A percentile compares a stretch with the other conserved stretches of the same genome.
Conservation (phyloP, 192 early-diverging fungal genomes). For the Tieghemiomyces parasiticus region DNA sequence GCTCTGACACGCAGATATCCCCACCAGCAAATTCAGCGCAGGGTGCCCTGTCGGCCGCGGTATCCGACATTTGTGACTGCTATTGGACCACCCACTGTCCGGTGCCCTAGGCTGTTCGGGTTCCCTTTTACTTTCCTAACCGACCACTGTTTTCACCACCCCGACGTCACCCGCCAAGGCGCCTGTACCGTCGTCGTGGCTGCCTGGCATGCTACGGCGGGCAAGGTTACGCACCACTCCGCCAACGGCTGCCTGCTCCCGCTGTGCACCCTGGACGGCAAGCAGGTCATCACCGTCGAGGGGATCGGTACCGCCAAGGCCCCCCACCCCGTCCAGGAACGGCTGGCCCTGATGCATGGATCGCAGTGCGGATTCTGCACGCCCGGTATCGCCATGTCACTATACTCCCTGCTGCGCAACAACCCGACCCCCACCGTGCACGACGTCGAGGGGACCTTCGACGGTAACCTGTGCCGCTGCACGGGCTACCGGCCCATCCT, state of each 20-base stretch:
- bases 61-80: background rate
- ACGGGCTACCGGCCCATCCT: constrained; percentile 81
- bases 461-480: constrained; percentile 84
- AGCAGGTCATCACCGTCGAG: constrained; percentile 73
- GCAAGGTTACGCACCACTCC: constrained; percentile 25
- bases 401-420: constrained; percentile 62
- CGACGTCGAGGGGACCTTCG: constrained; percentile 72
- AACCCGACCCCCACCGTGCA: constrained; percentile 46
- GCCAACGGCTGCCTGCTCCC: constrained; percentile 62
- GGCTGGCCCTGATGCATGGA: constrained; percentile 55
- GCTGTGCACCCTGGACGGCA: constrained; percentile 52
- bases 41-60: no score
- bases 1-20: background rate
- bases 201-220: constrained; percentile 27
- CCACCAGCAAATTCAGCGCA: background rate
- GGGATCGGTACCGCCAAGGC: constrained; percentile 50
- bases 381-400: constrained; percentile 79
- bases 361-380: constrained; percentile 89
- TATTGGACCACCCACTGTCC: no score
- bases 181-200: constrained; percentile 74
- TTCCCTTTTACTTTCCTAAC: no score
- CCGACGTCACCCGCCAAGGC: no score
- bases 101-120: no score
- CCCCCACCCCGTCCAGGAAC: constrained; percentile 64
- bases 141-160: no score